Evolutionary conservation across 2,329 filamentous ascomycete species (phyloP).

Genomic region (Sclerotinia spermophila): DNA sequence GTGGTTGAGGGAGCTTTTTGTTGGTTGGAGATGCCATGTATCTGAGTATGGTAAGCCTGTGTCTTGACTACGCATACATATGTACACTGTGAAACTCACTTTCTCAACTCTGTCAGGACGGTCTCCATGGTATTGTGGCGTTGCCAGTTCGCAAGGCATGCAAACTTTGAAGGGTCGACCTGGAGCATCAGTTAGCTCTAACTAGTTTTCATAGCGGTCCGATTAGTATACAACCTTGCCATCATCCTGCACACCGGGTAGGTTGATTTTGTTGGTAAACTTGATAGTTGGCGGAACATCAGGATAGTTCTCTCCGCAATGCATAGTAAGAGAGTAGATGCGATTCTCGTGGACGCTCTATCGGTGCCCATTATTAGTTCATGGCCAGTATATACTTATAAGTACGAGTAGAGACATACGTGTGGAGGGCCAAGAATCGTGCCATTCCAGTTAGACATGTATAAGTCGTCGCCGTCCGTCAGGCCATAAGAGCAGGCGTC

Average conservation of each 20-base stretch:
- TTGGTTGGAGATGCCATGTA: conserved; percentile 89
- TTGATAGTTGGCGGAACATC: conserved; percentile 84
- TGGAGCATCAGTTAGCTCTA: conserved; percentile 36
- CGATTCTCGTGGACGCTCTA: conserved; percentile 96
- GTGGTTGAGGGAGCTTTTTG: conserved; percentile 93
- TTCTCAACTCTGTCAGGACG: conserved; percentile 78
- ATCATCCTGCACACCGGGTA: conserved; percentile 81
- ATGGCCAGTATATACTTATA: neutral
- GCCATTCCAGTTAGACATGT: conserved; percentile 98
- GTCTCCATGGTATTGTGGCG: conserved; percentile 94
- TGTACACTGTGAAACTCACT: conserved; percentile 46
- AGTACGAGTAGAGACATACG: conserved; percentile 52
- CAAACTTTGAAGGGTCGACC: conserved; percentile 80
- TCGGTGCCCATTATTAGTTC: neutral
- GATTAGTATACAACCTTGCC: conserved; percentile 57
- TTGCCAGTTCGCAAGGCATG: conserved; percentile 86
- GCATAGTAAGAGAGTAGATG: conserved; percentile 97
- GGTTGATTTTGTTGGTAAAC: conserved; percentile 91
- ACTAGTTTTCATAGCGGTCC: neutral
- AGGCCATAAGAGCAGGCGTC: conserved; percentile 97
- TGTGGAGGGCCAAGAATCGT: conserved; percentile 96
- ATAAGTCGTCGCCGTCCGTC: conserved; percentile 86
- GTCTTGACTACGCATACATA: neutral
- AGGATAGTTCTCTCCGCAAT: conserved; percentile 87
- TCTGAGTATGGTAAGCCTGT: conserved; percentile 45